Evolutionary conservation across 352 stramenopile species (phyloP).

Genomic region (Phytophthora tentaculata): DNA sequence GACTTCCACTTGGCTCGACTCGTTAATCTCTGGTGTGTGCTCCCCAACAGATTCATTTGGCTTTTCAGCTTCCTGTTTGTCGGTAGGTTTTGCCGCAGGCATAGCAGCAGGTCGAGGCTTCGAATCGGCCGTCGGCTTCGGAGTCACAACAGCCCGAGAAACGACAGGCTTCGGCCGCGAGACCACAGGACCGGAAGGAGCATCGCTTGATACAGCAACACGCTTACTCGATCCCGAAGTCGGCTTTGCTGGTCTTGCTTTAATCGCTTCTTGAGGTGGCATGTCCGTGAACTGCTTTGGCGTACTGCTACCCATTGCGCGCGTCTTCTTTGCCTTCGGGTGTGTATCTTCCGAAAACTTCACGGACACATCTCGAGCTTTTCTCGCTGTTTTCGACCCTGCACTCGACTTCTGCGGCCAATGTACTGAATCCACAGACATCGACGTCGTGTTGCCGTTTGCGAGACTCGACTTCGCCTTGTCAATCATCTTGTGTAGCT

Average conservation of each 20-base stretch:
- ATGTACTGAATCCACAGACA: slow-evolving; percentile 7
- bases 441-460: slow-evolving; percentile 29
- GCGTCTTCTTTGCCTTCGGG: slow-evolving; percentile 23
- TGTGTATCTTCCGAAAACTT: slow-evolving; percentile 16
- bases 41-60: neutral
- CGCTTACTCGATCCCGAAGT: slow-evolving; percentile 16
- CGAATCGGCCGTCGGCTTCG: slow-evolving; percentile 9
- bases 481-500: slow-evolving; percentile 90
- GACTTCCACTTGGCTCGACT: neutral
- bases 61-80: slow-evolving; percentile 6
- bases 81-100: neutral
- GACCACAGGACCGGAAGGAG: slow-evolving; percentile 2
- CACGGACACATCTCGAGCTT: slow-evolving; percentile 6
- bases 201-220: slow-evolving; percentile 4
- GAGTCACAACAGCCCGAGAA: slow-evolving; percentile 8
- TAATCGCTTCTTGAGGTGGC: slow-evolving; percentile 15
- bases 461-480: slow-evolving; percentile 75
- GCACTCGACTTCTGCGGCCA: slow-evolving; percentile 14
- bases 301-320: slow-evolving; percentile 9
- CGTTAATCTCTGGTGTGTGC: slow-evolving; percentile 2
- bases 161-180: slow-evolving; percentile 22
- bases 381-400: slow-evolving; percentile 13
- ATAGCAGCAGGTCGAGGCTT: slow-evolving; percentile 21
- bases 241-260: slow-evolving; percentile 22
- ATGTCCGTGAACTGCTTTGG: slow-evolving; percentile 20